Percentiles rank a stretch among this genome's conserved stretches.
These are phyloP conservation scores for Penicillium tannophilum DNA, from an alignment of 495 filamentous ascomycete species.

Conservation along the genomic window DNA sequence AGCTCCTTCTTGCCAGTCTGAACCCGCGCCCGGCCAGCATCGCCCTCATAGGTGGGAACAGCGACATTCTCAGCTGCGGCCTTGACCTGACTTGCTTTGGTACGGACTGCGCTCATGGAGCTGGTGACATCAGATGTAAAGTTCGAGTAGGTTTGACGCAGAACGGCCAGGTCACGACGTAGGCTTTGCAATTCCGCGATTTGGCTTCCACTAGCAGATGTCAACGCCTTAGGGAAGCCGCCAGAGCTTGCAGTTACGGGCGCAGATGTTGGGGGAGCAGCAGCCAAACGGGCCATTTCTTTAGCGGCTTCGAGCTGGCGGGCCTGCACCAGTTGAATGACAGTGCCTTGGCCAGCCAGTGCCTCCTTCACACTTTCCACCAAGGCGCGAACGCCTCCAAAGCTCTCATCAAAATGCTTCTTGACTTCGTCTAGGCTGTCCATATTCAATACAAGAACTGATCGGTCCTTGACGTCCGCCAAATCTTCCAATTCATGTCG, in stretches of 20 bases:
- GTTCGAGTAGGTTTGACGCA: conserved; percentile 90
- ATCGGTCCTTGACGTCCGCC: conserved; percentile 91
- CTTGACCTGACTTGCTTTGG: conserved; percentile 81
- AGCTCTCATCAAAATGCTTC: conserved; percentile 88
- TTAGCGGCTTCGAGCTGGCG: conserved; percentile 88
- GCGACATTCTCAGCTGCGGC: conserved; percentile 66
- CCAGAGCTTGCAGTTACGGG: conserved; percentile 25
- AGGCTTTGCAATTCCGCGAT: conserved; percentile 76
- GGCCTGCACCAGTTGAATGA: conserved; percentile 86
- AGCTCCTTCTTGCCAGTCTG: conserved; percentile 82
- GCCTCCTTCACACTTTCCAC: conserved; percentile 80
- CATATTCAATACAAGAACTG: conserved; percentile 90
- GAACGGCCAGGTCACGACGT: conserved; percentile 85
- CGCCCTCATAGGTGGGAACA: conserved; percentile 64
- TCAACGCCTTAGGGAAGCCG: conserved; percentile 20
- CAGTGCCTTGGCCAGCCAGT: conserved; percentile 75
- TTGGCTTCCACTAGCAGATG: conserved; percentile 53
- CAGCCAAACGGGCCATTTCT: conserved; percentile 81
- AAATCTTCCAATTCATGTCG: conserved; percentile 95
- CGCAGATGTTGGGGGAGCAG: conserved; percentile 56
- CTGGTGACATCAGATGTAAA: conserved; percentile 85
- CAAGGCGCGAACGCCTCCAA: conserved; percentile 75
- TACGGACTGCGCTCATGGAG: conserved; percentile 80
- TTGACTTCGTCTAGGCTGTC: conserved; percentile 97
- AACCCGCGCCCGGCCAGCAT: conserved; percentile 80